Conservation (phyloP, 495 filamentous ascomycete species). For the Hypoxylon fuscum region DNA sequence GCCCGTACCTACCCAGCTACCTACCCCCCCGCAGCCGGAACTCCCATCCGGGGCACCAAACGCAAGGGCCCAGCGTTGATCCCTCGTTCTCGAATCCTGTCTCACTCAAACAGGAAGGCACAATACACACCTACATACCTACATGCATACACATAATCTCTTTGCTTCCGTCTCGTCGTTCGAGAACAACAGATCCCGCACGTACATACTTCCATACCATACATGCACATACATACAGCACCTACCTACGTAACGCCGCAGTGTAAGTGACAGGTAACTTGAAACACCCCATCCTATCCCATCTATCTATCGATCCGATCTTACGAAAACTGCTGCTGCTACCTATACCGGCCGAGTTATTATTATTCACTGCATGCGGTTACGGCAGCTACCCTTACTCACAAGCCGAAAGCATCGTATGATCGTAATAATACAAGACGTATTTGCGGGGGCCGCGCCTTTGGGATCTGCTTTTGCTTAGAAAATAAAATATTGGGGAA, state of each 20-base stretch:
- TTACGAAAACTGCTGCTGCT: neutral
- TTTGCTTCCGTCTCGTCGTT: slow-evolving; percentile 2
- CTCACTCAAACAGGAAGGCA: slow-evolving; percentile 31
- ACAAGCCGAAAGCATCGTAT: slow-evolving; percentile 16
- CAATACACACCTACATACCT: neutral
- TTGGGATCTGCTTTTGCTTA: slow-evolving; percentile 16
- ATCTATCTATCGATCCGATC: slow-evolving; percentile 26
- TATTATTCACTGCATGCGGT: slow-evolving; percentile 6
- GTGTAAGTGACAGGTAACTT: slow-evolving; percentile 20
- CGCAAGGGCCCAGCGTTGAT: slow-evolving; percentile 19
- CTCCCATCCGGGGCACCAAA: slow-evolving; percentile 25
- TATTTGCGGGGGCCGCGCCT: slow-evolving; percentile 19
- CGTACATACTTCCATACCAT: too few relatives aligned
- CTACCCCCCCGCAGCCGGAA: slow-evolving; percentile 37
- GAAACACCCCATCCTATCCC: too few relatives aligned
- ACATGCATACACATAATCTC: neutral
- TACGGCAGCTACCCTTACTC: neutral
- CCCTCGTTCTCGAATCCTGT: slow-evolving; percentile 31
- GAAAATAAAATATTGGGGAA: slow-evolving; percentile 11
- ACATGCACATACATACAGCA: too few relatives aligned
- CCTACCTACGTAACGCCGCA: too few relatives aligned
- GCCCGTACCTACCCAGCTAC: too few relatives aligned
- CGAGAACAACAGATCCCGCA: slow-evolving; percentile 9
- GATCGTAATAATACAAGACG: slow-evolving; percentile 15
- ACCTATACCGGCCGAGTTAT: slow-evolving; percentile 30